These are phyloP conservation scores for Trametes sanguinea DNA, from an alignment of 768 basidiomycete species.

Conservation along the genomic window DNA sequence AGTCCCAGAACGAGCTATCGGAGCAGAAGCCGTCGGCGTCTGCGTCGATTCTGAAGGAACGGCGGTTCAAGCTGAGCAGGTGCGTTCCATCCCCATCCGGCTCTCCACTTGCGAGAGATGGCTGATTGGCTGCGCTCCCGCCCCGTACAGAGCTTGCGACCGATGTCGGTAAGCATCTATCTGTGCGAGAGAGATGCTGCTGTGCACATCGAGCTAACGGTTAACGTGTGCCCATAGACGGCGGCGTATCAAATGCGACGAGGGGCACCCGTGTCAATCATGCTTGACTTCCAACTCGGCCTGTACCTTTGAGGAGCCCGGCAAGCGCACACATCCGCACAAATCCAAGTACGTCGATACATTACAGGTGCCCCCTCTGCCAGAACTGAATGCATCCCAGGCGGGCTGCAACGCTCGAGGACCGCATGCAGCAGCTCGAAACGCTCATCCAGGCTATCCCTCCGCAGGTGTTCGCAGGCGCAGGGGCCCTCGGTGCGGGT, in stretches of 20 bases:
- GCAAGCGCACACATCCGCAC: slow-evolving; percentile 82
- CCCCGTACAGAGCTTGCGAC: slow-evolving; percentile 71
- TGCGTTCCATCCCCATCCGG: slow-evolving; percentile 34
- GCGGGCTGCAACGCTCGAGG: slow-evolving; percentile 81
- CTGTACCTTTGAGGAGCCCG: slow-evolving; percentile 87
- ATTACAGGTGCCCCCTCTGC: slow-evolving; percentile 2
- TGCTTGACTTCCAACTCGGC: slow-evolving; percentile 80
- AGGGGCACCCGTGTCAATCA: slow-evolving; percentile 87
- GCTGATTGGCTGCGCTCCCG: background rate
- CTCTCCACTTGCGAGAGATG: background rate
- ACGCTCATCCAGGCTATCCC: slow-evolving; percentile 84
- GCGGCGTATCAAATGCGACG: slow-evolving; percentile 84
- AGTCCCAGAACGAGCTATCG: background rate
- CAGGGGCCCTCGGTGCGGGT: slow-evolving; percentile 36
- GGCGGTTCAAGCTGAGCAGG: slow-evolving; percentile 89
- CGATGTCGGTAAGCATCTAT: slow-evolving; percentile 72
- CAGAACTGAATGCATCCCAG: slow-evolving; percentile 36
- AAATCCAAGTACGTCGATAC: slow-evolving; percentile 73
- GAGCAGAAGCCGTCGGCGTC: slow-evolving; percentile 21
- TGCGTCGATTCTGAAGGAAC: slow-evolving; percentile 59
- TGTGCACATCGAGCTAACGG: no score
- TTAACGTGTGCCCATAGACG: slow-evolving; percentile 47
- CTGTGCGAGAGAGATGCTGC: no score
- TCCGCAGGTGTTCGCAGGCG: slow-evolving; percentile 70
- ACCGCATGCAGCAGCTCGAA: slow-evolving; percentile 87